phyloP scores from a whole-genome alignment of 2,329 filamentous ascomycete species.

The Pseudocercospora vitis region DNA sequence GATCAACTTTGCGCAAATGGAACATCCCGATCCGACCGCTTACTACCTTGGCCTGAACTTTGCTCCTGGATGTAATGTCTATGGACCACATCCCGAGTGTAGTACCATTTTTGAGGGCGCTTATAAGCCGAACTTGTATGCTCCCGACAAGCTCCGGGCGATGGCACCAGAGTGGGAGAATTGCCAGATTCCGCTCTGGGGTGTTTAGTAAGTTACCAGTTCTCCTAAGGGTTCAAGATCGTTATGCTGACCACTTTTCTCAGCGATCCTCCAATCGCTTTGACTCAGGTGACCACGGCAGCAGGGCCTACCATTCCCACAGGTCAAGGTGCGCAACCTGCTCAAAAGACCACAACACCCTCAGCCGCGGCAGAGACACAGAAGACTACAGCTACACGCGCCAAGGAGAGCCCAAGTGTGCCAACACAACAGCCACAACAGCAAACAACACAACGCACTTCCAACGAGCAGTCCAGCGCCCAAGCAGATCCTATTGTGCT shows the following conservation, averaged over 20 bases:
- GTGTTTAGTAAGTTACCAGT: conserved; percentile 25
- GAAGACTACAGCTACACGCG: too few relatives aligned
- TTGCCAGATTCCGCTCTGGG: conserved; percentile 20
- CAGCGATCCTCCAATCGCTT: too few relatives aligned
- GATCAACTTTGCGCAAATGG: conserved; percentile 13
- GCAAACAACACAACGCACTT: neutral
- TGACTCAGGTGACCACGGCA: too few relatives aligned
- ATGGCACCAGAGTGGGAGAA: conserved; percentile 18
- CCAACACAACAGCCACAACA: neutral
- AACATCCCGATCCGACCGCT: conserved; percentile 18
- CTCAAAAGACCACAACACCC: too few relatives aligned
- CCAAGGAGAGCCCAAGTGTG: too few relatives aligned
- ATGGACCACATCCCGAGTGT: conserved; percentile 18
- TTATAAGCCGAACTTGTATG: conserved; percentile 19
- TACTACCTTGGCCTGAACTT: conserved; percentile 21
- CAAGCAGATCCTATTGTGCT: neutral
- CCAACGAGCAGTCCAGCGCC: neutral
- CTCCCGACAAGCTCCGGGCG: conserved; percentile 20
- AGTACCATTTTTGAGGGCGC: conserved; percentile 24
- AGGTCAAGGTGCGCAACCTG: too few relatives aligned
- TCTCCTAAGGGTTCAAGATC: too few relatives aligned
- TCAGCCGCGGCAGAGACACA: too few relatives aligned
- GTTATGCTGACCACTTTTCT: too few relatives aligned
- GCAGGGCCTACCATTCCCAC: too few relatives aligned
- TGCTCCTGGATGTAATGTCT: conserved; percentile 13